Base-by-base conservation (phyloP, 2,329 filamentous ascomycete genomes). In the Zasmidium angulare region DNA sequence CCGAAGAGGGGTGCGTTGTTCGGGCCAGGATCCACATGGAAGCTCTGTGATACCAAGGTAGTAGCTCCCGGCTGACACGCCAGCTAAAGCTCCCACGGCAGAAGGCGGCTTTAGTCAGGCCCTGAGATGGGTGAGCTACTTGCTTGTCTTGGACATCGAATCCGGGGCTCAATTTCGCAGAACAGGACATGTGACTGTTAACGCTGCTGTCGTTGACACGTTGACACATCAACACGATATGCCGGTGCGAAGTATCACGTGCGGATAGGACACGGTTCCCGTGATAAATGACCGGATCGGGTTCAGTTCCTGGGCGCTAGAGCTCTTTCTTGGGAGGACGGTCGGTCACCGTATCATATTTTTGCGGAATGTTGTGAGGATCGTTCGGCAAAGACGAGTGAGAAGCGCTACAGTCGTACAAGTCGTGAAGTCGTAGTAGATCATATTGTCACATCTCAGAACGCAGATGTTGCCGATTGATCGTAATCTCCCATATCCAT, bases 401-500 rank as follows among this genome's bases (percentile, higher is more conserved):
- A n/a, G n/a, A n/a, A n/a, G n/a, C n/a, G n/a, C n/a, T n/a, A n/a
- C n/a, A n/a, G n/a, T n/a, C n/a, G n/a, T n/a, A n/a, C n/a, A n/a
- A n/a, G n/a, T n/a, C n/a, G n/a, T n/a, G n/a, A n/a, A n/a, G n/a
- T n/a, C n/a, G n/a, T n/a, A n/a, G n/a, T n/a, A n/a, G n/a, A n/a
- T n/a, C n/a, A n/a, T n/a, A n/a, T n/a, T n/a, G n/a, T 43, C 36
- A 19, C n/a, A 43, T 14, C 36, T 43, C 36, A 43, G n/a, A 43
- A 43, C n/a, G 12, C 36, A 3, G 36, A 43, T 17, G 36, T 43
- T 17, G 36, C n/a, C 9, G 36, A 7, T 17, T 29, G 26, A 29
- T 58, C 50, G 20, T 58, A 47, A n/a, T 61, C 55, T 12, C 50
- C 51, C 47, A 58, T 54, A n/a, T 40, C 55, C 49, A 62, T 48